Evolutionary conservation across 805 yeast genomes (phyloP), one percentile per base, ranked within the genome.

Genomic region (Sugiyamaella smithiae): DNA sequence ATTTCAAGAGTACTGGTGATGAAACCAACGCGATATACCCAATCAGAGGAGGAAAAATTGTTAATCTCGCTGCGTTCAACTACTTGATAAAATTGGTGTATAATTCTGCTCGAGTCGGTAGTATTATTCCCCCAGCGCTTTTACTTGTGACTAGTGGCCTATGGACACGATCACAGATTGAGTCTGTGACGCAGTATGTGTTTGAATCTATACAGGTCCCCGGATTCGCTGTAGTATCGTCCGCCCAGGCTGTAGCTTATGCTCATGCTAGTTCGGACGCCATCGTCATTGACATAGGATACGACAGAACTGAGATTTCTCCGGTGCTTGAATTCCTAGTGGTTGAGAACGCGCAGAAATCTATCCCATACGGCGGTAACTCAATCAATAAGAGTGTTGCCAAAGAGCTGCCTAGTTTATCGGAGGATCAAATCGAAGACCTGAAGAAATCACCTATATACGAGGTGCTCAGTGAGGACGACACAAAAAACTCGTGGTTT

Each of bases 231-330:
- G 65, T 88, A 5, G 61, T 86, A 32, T 89, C 95, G 40, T 69
- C 76, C 17, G 72, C 89, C 0, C 67, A 88, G 32, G 85, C 88
- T 5, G 70, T 88, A 1, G 71, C 85, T 14, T 89, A 81, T 66
- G 91, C 97, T 0, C 74, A 83, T 63, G 67, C 63, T 19, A 68
- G 81, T 8, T 76, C 82, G 33, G 85, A 81, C 52, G 76, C 89
- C 1, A 69, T 85, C 31, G 85, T 91, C 14, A 79, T 91, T 36
- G 96, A 91, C 65, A 74, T 91, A 41, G 97, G 97, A 16, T 70
- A 72, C 53, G 78, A 81, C 20, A 78, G 83, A 56, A 80, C 89
- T 2, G 96, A 88, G 62, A 73, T 91, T 20, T 74, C 82, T 9
- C 93, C 96, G 2, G 78, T 91, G n/a, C 66, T 85, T 25, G 93